Evolutionary conservation across 768 basidiomycete genomes (phyloP).

Genomic region (Hygrophorus russula): DNA sequence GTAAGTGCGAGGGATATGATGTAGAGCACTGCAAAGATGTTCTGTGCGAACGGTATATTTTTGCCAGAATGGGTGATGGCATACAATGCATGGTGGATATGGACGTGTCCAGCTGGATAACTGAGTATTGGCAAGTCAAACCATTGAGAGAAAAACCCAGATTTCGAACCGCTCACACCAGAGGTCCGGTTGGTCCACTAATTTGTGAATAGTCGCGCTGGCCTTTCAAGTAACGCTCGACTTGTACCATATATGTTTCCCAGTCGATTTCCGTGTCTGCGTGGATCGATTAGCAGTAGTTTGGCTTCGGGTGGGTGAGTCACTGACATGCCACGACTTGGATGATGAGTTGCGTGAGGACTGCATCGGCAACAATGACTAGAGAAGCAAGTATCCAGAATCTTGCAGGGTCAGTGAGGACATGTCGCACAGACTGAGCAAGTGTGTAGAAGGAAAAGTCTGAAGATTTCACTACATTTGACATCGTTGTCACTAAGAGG

Average conservation of each 20-base stretch:
- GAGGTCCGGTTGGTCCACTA: constrained; percentile 82
- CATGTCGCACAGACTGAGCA: constrained; percentile 14
- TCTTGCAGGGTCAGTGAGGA: constrained; percentile 44
- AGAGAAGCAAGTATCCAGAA: constrained; percentile 60
- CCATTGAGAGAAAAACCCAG: neutral
- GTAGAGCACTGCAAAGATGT: constrained; percentile 71
- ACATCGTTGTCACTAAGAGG: neutral
- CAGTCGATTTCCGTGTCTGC: constrained; percentile 98
- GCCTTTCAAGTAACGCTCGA: constrained; percentile 66
- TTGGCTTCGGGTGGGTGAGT: constrained; percentile 4
- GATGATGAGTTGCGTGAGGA: constrained; percentile 74
- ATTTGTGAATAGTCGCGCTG: constrained; percentile 76
- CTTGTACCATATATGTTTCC: constrained; percentile 90
- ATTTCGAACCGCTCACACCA: constrained; percentile 52
- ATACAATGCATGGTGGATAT: constrained; percentile 67
- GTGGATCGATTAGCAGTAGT: constrained; percentile 9
- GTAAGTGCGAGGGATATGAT: constrained; percentile 50
- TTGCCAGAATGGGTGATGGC: constrained; percentile 47
- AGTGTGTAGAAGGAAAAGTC: constrained; percentile 7
- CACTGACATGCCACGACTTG: constrained; percentile 72
- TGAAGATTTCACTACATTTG: constrained; percentile 3
- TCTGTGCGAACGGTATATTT: constrained; percentile 57
- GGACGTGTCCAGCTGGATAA: constrained; percentile 91
- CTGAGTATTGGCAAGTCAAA: constrained; percentile 26
- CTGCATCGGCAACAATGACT: constrained; percentile 61